Evolutionary conservation across 495 filamentous ascomycete species (phyloP), one percentile per base, ranked within the genome.

Genomic region (Chaetomium tenue): DNA sequence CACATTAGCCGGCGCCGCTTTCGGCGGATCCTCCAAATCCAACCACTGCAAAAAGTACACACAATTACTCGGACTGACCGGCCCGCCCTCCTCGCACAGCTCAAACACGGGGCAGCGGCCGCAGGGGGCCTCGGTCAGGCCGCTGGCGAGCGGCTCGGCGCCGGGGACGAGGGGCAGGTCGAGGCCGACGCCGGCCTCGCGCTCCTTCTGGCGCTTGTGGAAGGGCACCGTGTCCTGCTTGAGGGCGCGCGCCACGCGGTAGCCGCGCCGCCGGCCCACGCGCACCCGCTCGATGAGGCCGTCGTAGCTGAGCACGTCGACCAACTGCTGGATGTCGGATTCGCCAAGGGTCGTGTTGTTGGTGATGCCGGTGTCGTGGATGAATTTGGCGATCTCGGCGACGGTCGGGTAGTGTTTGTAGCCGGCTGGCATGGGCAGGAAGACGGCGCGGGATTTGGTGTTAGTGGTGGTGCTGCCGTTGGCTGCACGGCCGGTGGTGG

Each of bases 71-170:
- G 94, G 91, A 72, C 88, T 94, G 40, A 98, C 91, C 11, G 89
- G 89, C 1, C 92, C 92, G 7, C 89, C 92, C 60, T 94, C 90
- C 54, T 88, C 88, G 75, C 94, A 98, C 22, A 97, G 79, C 46
- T 89, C 86, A 77, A 97, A 95, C n/a, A 97, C 94, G 0, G 95
- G 94, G 73, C 94, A 98, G 65, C 85, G 81, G 18, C 92, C 93
- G 79, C 94, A 98, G 9, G 94, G 94, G 3, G 87, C 87, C 68
- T 97, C 91, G 1, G 89, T 94, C 71, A 95, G 86, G 25, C 90
- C 91, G 61, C 78, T 82, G 75, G 64, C 71, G 60, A 52, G 76
- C 37, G 78, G 72, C 63, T 83, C 78, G 56, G 72, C 74, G 44
- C 76, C 77, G 9, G 28, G 26, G 33, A 68, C 64, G 5, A 53